Percentiles rank a stretch among this genome's conserved stretches.
Conservation (phyloP, 441 rosid species). For the Adansonia madagascariensis region DNA sequence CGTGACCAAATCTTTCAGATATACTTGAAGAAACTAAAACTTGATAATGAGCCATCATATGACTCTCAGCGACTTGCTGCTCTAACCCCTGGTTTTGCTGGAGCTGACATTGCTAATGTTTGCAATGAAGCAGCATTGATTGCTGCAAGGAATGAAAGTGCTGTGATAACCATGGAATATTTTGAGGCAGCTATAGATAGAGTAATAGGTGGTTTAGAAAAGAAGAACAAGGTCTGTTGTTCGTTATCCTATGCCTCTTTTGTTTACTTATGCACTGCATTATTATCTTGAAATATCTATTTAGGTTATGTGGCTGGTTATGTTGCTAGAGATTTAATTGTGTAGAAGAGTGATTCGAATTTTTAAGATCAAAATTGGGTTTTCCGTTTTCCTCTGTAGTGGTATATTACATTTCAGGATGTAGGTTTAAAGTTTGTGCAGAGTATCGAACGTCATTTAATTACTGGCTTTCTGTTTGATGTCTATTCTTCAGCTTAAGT, state of each 20-base stretch:
- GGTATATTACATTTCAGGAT: background rate
- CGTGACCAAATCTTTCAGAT: slow-evolving; percentile 60
- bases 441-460: background rate
- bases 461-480: background rate
- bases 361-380: background rate
- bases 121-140: slow-evolving; percentile 72
- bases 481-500: background rate
- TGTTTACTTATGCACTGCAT: background rate
- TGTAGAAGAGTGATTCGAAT: background rate
- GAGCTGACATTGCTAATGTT: slow-evolving; percentile 74
- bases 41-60: slow-evolving; percentile 54
- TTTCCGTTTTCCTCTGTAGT: background rate
- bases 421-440: background rate
- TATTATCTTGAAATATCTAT: background rate
- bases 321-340: background rate
- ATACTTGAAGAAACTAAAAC: slow-evolving; percentile 59
- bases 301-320: background rate
- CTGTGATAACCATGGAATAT: slow-evolving; percentile 54
- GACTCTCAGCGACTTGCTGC: slow-evolving; percentile 65
- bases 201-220: slow-evolving; percentile 73
- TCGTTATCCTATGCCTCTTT: background rate
- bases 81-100: slow-evolving; percentile 72
- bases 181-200: slow-evolving; percentile 73
- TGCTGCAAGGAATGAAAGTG: slow-evolving; percentile 58
- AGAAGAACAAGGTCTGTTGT: slow-evolving; percentile 58